Evolutionary conservation across 345 rosid species (phyloP), one percentile per base, ranked within the genome.

Genomic region (Excoecaria cochinchinensis): DNA sequence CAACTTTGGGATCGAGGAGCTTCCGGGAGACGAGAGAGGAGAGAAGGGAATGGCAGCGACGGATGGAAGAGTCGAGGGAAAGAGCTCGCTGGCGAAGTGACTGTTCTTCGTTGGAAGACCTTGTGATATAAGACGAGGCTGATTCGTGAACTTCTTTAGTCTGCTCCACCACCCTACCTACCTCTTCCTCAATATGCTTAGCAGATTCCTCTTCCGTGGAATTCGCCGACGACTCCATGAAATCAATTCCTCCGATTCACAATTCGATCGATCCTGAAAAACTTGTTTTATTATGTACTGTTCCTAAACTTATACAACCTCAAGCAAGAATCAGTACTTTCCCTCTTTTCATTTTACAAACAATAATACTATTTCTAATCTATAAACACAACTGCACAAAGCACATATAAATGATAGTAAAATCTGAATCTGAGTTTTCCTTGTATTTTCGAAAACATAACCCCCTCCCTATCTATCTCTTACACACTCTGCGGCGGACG

Each of bases 121-220:
- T 77, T 21, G 91, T 84, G 21, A 90, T 80, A 47, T 88, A 77
- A 4, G 93, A 85, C 21, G 92, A 63, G 3, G 91, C 91, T 7
- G 90, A 75, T 42, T 95, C 97, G 69, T 93, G 93, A 55, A 95
- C 88, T 86, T 88, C 93, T 77, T 85, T 91, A 0, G 92, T 89
- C 83, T 88, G 89, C 62, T 95, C 96, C 66, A 89, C 77, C 59
- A 87, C 82, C 44, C 85, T 80, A 71, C 75, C 86, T 7, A 93
- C 91, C 82, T 95, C 91, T 47, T 93, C 97, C 70, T 89, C 97
- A 2, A 89, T 71, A 59, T 83, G 60, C 22, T 22, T 62, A 17
- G 72, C 82, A 12, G 83, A 79, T n/a, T 74, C 86, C 59, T 72
- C 85, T 69, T 62, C 69, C 46, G 61, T 60, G 9, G 57, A 25